Percentiles rank a stretch among this genome's conserved stretches.
phyloP scores from a whole-genome alignment of 2,329 filamentous ascomycete genomes.

The Ophiocordyceps camponoti-floridani region DNA sequence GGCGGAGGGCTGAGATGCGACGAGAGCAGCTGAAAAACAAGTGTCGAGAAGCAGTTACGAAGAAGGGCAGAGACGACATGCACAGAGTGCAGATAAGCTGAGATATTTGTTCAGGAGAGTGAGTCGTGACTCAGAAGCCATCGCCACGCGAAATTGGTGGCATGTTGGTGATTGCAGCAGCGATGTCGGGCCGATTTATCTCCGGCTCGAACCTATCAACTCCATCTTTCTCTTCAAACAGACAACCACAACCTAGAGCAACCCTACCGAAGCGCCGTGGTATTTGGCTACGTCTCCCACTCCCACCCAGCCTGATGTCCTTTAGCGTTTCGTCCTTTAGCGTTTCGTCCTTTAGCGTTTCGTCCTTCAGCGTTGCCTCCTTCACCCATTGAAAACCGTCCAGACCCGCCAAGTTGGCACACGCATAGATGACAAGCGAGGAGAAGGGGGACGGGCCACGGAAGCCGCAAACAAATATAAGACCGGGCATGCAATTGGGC shows the following conservation, averaged over 20 bases:
- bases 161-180: background rate
- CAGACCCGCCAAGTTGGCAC: background rate
- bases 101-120: background rate
- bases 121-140: background rate
- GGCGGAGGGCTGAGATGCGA: background rate
- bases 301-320: background rate
- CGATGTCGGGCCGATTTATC: background rate
- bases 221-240: background rate
- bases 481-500: background rate
- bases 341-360: background rate
- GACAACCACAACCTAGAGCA: background rate
- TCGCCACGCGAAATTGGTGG: background rate
- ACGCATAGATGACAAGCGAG: background rate
- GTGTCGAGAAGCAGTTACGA: too few relatives aligned
- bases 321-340: background rate
- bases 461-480: too few relatives aligned
- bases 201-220: background rate
- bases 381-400: background rate
- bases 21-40: background rate
- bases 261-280: background rate
- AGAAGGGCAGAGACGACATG: background rate
- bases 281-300: background rate
- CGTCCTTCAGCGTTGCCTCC: background rate
- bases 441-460: too few relatives aligned
- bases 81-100: background rate